Percentiles rank a stretch among this genome's conserved stretches.
Evolutionary conservation across 2,329 filamentous ascomycete genomes (phyloP).

Genomic region (Colletotrichum sp.): DNA sequence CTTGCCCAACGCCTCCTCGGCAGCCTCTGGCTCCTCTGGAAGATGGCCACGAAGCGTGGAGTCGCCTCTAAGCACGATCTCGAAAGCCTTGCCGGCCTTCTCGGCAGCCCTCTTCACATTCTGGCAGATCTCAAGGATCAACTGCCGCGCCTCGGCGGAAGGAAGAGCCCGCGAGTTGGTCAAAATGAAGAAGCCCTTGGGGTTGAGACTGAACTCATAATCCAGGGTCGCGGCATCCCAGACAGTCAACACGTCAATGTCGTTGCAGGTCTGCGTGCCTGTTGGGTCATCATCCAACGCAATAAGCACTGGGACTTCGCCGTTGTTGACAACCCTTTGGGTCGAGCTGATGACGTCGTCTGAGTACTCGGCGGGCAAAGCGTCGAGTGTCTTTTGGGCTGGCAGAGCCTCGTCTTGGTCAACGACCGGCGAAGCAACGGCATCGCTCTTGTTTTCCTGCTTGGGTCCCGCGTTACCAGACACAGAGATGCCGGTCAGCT

Average conservation of each 20-base stretch:
- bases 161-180: constrained; percentile 63
- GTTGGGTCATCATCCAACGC: constrained; percentile 61
- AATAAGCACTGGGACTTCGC: constrained; percentile 31
- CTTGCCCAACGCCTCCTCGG: constrained; percentile 51
- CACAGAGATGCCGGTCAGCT: constrained; percentile 27
- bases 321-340: constrained; percentile 18
- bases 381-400: constrained; percentile 23
- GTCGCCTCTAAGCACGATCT: constrained; percentile 61
- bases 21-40: constrained; percentile 57
- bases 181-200: constrained; percentile 61
- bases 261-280: constrained; percentile 66
- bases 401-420: constrained; percentile 15
- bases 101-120: constrained; percentile 51
- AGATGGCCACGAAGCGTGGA: constrained; percentile 63
- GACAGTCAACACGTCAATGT: constrained; percentile 57
- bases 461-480: constrained; percentile 17
- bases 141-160: constrained; percentile 45
- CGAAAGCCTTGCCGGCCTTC: constrained; percentile 43
- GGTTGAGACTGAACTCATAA: constrained; percentile 15
- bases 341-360: constrained; percentile 25
- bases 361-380: constrained; percentile 25
- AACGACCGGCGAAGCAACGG: background rate
- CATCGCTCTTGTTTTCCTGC: background rate
- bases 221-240: constrained; percentile 44
- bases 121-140: constrained; percentile 55